Base-by-base conservation (phyloP, 371 early-diverging fungal species). In the Circinella minor region DNA sequence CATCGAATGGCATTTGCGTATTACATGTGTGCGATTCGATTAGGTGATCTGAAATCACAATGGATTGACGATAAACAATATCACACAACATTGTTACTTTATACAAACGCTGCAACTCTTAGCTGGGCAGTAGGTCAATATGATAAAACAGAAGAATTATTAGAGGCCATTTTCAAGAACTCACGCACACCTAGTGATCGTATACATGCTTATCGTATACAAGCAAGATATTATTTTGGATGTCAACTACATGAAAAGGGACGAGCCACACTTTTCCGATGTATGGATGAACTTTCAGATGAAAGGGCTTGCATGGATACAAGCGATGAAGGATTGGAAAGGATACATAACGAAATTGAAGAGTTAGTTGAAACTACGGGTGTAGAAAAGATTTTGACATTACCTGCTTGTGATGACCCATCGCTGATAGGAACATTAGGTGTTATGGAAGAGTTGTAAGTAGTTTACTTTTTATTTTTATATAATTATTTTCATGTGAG, bases 41-140 rank as follows among this genome's bases (percentile, higher is more conserved):
- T 83, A 1, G 27, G 75, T 14, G 63, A 71, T 37, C 13, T 39
- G 1, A 1, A 14, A 9, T 38, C 62, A 4, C 60, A 67, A 17
- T 82, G 82, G 82, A 34, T 71, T n/a, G 38, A 61, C 20, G 36
- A 60, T 10, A 55, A 55, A 14, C 54, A 63, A 46, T 81, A 81
- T 37, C 43, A 67, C 0, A 48, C 55, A 7, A 77, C 80, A 7
- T 74, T 74, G 27, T 71, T 71, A 17, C 54, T 83, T 0, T 77
- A 79, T 37, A 71, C 72, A 10, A 77, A 77, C 36, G 76, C 80
- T 6, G 81, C 73, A 0, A 55, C 80, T 0, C 61, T 83, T 14
- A 81, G 80, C 59, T 83, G 77, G 78, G 71, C 81, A 3, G 81
- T 78, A 0, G 84, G 81, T 2, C 76, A 83, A 61, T 74, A 73